A percentile compares a stretch with the other conserved stretches of the same genome.
These are phyloP conservation scores for Xylaria sp. DNA, from an alignment of 2,329 filamentous ascomycete species.

Conservation along the genomic window DNA sequence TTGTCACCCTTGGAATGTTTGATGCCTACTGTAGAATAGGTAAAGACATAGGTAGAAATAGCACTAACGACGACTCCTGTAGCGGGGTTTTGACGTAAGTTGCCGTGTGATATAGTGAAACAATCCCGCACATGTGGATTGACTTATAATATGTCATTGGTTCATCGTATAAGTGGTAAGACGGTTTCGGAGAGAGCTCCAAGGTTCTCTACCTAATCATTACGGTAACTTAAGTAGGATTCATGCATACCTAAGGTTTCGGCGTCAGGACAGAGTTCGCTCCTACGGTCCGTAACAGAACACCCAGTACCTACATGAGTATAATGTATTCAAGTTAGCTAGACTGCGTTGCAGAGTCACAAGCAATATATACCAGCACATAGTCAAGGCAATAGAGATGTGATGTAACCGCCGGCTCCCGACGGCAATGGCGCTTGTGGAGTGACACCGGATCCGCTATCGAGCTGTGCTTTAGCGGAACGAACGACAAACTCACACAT, in stretches of 20 bases:
- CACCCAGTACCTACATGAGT: background rate
- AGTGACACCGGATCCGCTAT: constrained; percentile 38
- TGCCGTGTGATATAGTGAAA: background rate
- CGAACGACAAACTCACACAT: constrained; percentile 19
- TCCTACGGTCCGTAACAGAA: background rate
- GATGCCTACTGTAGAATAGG: background rate
- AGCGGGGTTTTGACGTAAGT: constrained; percentile 12
- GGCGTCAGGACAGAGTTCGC: background rate
- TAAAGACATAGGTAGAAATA: background rate
- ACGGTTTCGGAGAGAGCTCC: background rate
- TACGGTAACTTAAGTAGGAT: background rate
- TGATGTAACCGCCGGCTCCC: constrained; percentile 18
- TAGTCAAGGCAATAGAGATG: background rate
- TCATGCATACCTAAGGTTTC: background rate
- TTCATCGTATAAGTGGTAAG: background rate
- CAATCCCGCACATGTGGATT: constrained; percentile 27
- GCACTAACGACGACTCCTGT: background rate
- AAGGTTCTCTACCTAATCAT: background rate
- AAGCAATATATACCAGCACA: background rate
- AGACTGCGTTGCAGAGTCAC: background rate
- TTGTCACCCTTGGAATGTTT: background rate
- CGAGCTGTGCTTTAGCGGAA: constrained; percentile 34
- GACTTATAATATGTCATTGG: constrained; percentile 24
- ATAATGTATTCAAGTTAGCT: background rate
- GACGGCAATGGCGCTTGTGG: constrained; percentile 30